Evolutionary conservation across 495 filamentous ascomycete species (phyloP), one percentile per base, ranked within the genome.

Genomic region (Massariosphaeria phaeospora): DNA sequence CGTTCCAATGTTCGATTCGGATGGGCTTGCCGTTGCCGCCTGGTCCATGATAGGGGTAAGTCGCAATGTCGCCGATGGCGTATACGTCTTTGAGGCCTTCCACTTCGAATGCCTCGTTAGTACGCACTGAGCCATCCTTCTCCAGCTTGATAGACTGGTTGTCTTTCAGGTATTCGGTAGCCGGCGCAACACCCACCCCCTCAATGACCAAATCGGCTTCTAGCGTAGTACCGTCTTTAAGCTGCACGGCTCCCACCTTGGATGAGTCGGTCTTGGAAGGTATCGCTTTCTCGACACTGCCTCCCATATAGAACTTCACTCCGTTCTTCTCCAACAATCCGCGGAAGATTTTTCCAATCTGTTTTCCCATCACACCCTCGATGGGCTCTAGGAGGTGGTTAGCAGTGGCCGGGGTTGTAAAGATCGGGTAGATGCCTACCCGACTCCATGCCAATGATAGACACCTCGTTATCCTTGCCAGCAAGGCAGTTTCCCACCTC

Each of bases 1-100:
- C 93, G 68, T 96, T 90, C 91, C 91, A 98, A 68, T 98, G 93
- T 74, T 98, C 94, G 69, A 96, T 95, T 50, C 88, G 75, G 1
- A 78, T 79, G 23, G 74, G 74, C 3, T 73, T 75, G 48, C 88
- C 85, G 55, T 83, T 72, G 1, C 85, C 80, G n/a, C 88, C 89
- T 0, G 91, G 91, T 1, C 91, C 91, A 67, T 89, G 79, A 72
- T 96, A 98, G 0, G 91, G 91, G 65, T 89, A 96, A 1, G 89
- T 93, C 7, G 93, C 91, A 49, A 98, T 97, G 67, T 98, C 93
- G 43, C 93, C 93, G 56, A 98, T 84, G 33, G 93, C 93, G 66
- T 86, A 97, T 47, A 96, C 91, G 63, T 88, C 83, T 44, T 84
- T 76, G 0, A 90, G 68, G 2, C 83, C 82, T 0, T 79, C 69